Evolutionary conservation across 2,329 filamentous ascomycete species (phyloP), one percentile per base, ranked within the genome.

Genomic region (Neophaeococcomyces aloes): DNA sequence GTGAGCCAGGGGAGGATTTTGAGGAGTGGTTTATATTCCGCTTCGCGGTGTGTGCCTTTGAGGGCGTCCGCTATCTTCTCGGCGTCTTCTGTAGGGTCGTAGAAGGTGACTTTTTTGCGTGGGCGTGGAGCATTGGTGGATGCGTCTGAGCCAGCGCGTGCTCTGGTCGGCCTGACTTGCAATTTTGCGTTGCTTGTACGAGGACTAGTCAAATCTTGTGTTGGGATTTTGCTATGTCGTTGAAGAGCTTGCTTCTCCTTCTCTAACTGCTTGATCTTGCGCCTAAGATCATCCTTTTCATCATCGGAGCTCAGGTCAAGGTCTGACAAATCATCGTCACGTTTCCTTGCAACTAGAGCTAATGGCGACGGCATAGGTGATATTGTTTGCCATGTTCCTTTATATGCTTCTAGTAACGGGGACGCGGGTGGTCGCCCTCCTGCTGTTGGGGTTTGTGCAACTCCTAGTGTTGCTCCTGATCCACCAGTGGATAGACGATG

Each of bases 281-380:
- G 57, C n/a, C 57, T 61, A 19, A 61, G 59, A 45, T 46, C 69
- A 67, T 45, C 74, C 73, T 0, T 73, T 51, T 31, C 63, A 48
- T 14, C 60, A 56, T 52, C 47, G 14, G 30, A 47, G 25, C 48
- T 48, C 10, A 39, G 29, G 54, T 58, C 15, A 63, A 58, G 50
- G 7, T 61, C 61, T 44, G 75, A 70, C 7, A 75, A 48, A 46
- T 75, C 67, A 19, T 76, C 74, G 7, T 78, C 69, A 29, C 73
- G 68, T 23, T 69, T 62, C 37, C 68, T 78, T 57, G 56, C 80
- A 18, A 62, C 70, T 18, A 88, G 68, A 55, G 76, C 68, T 46
- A 76, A 67, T 1, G 88, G 86, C 0, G 87, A 87, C 0, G 88
- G 88, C 86, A 95, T 94, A 0, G 89, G 88, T 0, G 88, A 94